Conservation (phyloP, 768 basidiomycete genomes). For the Tylopilus rubrobrunneus region DNA sequence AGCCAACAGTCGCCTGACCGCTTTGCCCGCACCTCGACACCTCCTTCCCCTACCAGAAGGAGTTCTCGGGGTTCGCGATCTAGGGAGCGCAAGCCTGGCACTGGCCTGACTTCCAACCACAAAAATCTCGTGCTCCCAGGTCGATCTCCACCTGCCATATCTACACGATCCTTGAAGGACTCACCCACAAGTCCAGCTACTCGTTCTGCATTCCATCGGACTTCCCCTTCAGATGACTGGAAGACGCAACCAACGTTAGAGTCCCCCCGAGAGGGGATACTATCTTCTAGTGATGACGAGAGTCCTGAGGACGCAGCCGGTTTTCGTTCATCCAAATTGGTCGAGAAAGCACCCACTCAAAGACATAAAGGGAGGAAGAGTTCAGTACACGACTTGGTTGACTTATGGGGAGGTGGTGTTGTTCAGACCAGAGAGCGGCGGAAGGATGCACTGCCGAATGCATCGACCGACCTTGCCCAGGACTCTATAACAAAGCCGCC, state of each 20-base stretch:
- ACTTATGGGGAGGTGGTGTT: conserved; percentile 65
- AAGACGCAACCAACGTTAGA: conserved; percentile 35
- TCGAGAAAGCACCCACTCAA: conserved; percentile 24
- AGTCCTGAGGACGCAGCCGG: conserved; percentile 46
- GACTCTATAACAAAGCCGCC: conserved; percentile 12
- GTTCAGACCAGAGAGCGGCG: conserved; percentile 42
- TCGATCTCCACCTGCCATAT: conserved; percentile 1
- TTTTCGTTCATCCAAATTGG: conserved; percentile 20
- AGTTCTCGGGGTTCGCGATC: conserved; percentile 29
- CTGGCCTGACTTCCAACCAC: conserved; percentile 6
- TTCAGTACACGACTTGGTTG: conserved; percentile 81
- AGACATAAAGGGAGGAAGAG: conserved; percentile 57
- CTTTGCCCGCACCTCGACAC: background rate
- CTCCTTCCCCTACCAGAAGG: conserved; percentile 22
- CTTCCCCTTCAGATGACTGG: conserved; percentile 46
- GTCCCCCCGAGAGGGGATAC: conserved; percentile 27
- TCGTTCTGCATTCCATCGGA: conserved; percentile 11
- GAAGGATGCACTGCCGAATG: conserved; percentile 10
- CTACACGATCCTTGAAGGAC: conserved; percentile 8
- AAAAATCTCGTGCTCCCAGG: conserved; percentile 4
- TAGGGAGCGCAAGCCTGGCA: conserved; percentile 31
- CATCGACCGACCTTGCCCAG: conserved; percentile 15
- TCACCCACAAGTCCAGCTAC: background rate
- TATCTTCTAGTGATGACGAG: conserved; percentile 55
- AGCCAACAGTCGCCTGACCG: conserved; percentile 14